Evolutionary conservation across 2,329 filamentous ascomycete genomes (phyloP).

Genomic region (Sporothrix pseudoabietina): DNA sequence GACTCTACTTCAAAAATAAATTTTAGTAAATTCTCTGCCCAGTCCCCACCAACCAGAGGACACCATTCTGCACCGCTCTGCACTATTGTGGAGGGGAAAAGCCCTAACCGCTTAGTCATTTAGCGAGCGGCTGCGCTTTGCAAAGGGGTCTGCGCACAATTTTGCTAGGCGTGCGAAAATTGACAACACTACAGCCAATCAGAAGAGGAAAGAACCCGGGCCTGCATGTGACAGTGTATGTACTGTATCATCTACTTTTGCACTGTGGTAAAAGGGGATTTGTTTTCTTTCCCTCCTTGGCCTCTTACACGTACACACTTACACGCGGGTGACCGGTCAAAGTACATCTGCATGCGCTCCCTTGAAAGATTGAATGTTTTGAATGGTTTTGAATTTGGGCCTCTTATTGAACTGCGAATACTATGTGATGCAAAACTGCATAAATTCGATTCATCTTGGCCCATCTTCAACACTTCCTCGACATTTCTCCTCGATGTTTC

Average conservation of each 20-base stretch:
- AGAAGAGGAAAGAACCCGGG: neutral
- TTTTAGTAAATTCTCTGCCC: neutral
- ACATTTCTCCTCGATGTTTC: neutral
- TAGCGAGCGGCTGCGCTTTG: neutral
- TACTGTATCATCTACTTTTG: neutral
- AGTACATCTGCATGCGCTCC: too few relatives aligned
- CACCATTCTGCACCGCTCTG: conserved; percentile 12
- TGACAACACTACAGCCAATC: neutral
- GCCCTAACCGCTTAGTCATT: conserved; percentile 36
- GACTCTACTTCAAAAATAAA: conserved; percentile 18
- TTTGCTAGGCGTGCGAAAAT: conserved; percentile 12
- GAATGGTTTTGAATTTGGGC: too few relatives aligned
- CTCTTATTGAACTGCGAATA: too few relatives aligned
- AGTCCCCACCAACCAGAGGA: conserved; percentile 26
- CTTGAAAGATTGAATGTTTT: too few relatives aligned
- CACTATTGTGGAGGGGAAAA: conserved; percentile 29
- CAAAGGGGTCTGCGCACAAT: neutral
- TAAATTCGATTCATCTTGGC: neutral
- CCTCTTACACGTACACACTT: neutral
- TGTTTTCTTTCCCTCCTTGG: neutral
- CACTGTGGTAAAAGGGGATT: neutral
- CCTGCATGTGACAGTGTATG: neutral
- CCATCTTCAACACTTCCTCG: neutral
- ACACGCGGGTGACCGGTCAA: neutral
- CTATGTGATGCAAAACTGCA: too few relatives aligned